Conservation (phyloP, 768 basidiomycete genomes). For the Imleria badia region DNA sequence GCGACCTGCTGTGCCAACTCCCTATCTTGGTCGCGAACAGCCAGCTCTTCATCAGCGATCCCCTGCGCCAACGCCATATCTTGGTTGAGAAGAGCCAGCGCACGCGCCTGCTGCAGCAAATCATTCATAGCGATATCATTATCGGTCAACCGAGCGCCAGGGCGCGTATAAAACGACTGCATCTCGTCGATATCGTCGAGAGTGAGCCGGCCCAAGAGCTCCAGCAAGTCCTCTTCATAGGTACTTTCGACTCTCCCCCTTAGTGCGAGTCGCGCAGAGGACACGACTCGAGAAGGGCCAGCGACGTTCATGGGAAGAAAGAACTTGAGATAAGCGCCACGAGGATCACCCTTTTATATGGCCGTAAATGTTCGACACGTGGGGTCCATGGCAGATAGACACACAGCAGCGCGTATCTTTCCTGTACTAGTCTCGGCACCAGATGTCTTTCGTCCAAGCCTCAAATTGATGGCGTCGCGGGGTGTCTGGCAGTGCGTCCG, state of each 20-base stretch:
- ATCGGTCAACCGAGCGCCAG: conserved; percentile 16
- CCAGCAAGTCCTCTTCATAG: too few species aligned
- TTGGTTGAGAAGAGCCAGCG: conserved; percentile 13
- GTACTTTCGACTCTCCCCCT: conserved; percentile 19
- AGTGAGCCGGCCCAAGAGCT: conserved; percentile 21
- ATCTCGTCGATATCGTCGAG: conserved; percentile 21
- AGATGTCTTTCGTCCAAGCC: too few species aligned
- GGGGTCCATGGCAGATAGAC: too few species aligned
- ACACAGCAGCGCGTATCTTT: too few species aligned
- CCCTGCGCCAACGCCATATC: conserved; percentile 23
- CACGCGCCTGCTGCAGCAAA: conserved; percentile 23
- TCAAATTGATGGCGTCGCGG: too few species aligned
- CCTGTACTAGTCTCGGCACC: too few species aligned
- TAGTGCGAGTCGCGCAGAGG: neutral
- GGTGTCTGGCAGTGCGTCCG: too few species aligned
- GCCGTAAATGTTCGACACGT: conserved; percentile 1
- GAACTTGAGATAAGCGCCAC: neutral
- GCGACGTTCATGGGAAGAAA: conserved; percentile 30
- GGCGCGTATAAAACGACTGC: conserved; percentile 1
- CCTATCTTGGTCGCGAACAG: too few species aligned
- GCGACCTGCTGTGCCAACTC: too few species aligned
- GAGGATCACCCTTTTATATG: neutral
- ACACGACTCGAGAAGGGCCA: conserved; percentile 28
- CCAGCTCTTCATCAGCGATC: conserved; percentile 17
- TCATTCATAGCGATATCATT: conserved; percentile 24